Conservation (phyloP, 169 alveolate genomes). For the Plasmodium cynomolgi region DNA sequence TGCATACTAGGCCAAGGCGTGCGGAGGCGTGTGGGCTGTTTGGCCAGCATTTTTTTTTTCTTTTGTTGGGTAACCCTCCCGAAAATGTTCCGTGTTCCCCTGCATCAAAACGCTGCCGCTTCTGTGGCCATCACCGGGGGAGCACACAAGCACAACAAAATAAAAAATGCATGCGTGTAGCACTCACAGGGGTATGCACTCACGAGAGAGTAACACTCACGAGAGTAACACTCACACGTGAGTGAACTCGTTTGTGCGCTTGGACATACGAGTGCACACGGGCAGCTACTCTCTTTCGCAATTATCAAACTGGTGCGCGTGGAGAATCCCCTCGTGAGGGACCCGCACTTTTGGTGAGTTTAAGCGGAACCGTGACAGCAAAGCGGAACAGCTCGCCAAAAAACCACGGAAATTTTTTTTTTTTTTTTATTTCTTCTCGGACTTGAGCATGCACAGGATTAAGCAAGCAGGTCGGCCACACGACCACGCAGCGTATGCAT, state of each 20-base stretch:
- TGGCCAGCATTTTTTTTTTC: not conserved
- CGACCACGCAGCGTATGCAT: not conserved
- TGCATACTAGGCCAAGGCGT: not conserved
- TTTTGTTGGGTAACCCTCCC: not conserved
- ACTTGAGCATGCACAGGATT: not conserved
- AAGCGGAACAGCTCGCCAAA: not conserved
- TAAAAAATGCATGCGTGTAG: not conserved
- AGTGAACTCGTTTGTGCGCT: not conserved
- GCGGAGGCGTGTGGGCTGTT: not conserved
- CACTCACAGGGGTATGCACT: no score
- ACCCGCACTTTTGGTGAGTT: not conserved
- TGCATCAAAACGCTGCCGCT: not conserved
- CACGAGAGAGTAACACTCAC: no score
- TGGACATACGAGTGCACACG: not conserved
- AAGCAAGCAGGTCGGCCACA: not conserved
- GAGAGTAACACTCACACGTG: not conserved
- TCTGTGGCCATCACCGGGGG: not conserved
- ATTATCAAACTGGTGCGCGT: not conserved
- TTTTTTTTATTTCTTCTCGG: no score
- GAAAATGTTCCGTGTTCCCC: not conserved
- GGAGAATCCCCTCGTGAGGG: not conserved
- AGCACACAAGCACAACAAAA: not conserved
- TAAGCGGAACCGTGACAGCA: not conserved
- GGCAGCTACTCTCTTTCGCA: not conserved
- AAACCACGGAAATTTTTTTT: not conserved